Evolutionary conservation across 1,284 basidiomycete genomes (phyloP), one percentile per base, ranked within the genome.

Genomic region (Trametes pubescens): DNA sequence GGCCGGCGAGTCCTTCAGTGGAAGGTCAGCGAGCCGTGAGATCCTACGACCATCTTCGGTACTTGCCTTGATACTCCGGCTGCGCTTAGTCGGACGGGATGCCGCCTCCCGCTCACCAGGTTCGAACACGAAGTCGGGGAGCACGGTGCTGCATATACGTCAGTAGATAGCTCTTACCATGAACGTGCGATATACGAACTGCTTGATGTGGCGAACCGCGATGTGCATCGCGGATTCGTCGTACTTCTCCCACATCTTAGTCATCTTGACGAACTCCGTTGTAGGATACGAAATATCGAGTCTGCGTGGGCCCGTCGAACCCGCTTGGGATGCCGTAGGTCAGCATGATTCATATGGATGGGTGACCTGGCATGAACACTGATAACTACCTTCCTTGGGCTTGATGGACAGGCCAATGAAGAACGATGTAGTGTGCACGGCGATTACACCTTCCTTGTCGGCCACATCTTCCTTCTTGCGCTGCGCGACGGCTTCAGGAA

Each of bases 241-340:
- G 73, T 92, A 99, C 76, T 93, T 92, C 72, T 99, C 97, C 96
- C 98, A 99, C 79, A 88, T 82, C 78, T 97, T 98, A 73, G 97
- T 95, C 65, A 94, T 86, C 73, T 96, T 93, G 22, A 91, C 94
- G 76, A 99, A 99, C 73, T 98, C 94, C 49, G 91, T 92, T 7
- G 95, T 98, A 4, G 98, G 96, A 79, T 96, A 99, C 65, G 95
- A 97, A 65, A 99, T 96, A 77, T 99, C 97, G 64, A 99, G 83
- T 74, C 88, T 91, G 69, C 95, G 86, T 57, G 89, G 86, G 43
- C 89, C 92, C 66, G 81, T 77, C 14, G 86, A 76, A 29, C 88
- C 89, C 68, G 85, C 92, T 93, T 81, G 11, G 24, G n/a, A 53
- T 68, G 55, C 54, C 51, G 51, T 59, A 55, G 66, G 61, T 69